Conservation (phyloP, 1,284 basidiomycete genomes). For the Cutaneotrichosporon cutaneum region DNA sequence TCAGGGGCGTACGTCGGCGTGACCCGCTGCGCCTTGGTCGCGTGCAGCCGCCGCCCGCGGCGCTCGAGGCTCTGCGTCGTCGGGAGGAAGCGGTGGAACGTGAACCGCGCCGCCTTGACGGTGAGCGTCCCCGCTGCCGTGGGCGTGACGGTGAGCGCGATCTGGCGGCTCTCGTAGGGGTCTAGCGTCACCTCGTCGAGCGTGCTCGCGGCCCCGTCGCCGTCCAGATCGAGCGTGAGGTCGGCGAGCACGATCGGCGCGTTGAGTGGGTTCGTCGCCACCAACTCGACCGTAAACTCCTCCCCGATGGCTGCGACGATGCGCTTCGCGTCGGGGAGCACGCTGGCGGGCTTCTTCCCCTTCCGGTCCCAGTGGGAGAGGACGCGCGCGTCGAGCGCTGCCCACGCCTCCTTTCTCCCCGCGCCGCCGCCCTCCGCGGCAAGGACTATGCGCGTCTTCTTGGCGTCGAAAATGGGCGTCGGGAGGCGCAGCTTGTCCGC, state of each 20-base stretch:
- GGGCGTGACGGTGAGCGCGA: slow-evolving; percentile 41
- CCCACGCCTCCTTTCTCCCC: slow-evolving; percentile 26
- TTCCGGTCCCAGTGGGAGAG: slow-evolving; percentile 44
- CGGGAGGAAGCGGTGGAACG: slow-evolving; percentile 54
- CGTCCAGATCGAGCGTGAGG: slow-evolving; percentile 29
- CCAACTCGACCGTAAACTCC: slow-evolving; percentile 47
- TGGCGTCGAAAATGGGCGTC: slow-evolving; percentile 42
- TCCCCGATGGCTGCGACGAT: slow-evolving; percentile 42
- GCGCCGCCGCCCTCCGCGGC: slow-evolving; percentile 27
- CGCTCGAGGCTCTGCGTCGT: slow-evolving; percentile 50
- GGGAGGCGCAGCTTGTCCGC: slow-evolving; percentile 37
- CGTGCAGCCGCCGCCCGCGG: slow-evolving; percentile 51
- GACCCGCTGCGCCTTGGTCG: slow-evolving; percentile 52
- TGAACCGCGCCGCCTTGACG: slow-evolving; percentile 42
- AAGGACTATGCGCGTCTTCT: slow-evolving; percentile 35
- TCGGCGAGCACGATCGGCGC: slow-evolving; percentile 39
- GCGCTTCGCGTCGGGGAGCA: slow-evolving; percentile 33
- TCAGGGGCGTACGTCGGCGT: slow-evolving; percentile 54
- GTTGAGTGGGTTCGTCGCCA: slow-evolving; percentile 54
- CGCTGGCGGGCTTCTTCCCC: slow-evolving; percentile 41
- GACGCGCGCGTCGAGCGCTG: slow-evolving; percentile 34
- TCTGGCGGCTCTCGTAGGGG: slow-evolving; percentile 45
- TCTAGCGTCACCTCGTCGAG: slow-evolving; percentile 44
- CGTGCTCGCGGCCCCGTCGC: slow-evolving; percentile 21
- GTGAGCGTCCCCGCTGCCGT: slow-evolving; percentile 30